These are phyloP conservation scores for Colletotrichum sp. DNA, from an alignment of 2,329 filamentous ascomycete species.

Conservation along the genomic window DNA sequence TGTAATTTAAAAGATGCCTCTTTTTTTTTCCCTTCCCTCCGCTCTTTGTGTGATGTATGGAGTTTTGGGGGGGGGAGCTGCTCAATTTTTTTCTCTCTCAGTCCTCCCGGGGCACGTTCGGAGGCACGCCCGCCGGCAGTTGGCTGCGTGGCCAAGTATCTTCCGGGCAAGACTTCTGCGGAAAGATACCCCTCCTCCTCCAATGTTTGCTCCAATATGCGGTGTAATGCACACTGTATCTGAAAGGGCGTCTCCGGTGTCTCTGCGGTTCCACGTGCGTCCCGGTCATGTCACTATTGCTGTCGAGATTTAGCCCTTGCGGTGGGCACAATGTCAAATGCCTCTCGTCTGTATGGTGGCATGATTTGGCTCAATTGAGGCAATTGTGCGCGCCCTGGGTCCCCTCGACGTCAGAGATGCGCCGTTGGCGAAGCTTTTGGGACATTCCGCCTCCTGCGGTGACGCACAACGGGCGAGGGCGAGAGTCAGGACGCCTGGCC, in stretches of 20 bases:
- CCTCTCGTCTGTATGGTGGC: not conserved
- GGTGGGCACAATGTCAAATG: not conserved
- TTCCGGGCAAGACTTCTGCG: not conserved
- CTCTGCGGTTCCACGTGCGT: not conserved
- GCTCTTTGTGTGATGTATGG: not conserved
- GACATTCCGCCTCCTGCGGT: not conserved
- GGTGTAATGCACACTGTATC: not conserved
- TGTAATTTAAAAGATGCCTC: not conserved
- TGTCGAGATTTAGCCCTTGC: not conserved
- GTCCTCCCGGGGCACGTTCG: not conserved
- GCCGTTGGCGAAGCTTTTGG: not conserved
- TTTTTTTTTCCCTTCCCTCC: not conserved
- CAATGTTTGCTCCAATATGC: not conserved
- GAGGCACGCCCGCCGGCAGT: constrained; percentile 6
- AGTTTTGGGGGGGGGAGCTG: not conserved
- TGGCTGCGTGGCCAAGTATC: not conserved
- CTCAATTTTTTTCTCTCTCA: not conserved
- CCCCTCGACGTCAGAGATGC: not conserved
- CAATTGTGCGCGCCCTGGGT: not conserved
- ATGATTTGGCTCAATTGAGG: not conserved
- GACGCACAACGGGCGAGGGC: not conserved
- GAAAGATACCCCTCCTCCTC: not conserved
- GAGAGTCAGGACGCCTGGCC: not conserved
- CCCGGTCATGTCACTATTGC: not conserved
- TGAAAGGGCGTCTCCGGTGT: not conserved